These are phyloP conservation scores for Triticum dicoccoides DNA, from an alignment of 176 grass and related monocot species.

Conservation along the genomic window DNA sequence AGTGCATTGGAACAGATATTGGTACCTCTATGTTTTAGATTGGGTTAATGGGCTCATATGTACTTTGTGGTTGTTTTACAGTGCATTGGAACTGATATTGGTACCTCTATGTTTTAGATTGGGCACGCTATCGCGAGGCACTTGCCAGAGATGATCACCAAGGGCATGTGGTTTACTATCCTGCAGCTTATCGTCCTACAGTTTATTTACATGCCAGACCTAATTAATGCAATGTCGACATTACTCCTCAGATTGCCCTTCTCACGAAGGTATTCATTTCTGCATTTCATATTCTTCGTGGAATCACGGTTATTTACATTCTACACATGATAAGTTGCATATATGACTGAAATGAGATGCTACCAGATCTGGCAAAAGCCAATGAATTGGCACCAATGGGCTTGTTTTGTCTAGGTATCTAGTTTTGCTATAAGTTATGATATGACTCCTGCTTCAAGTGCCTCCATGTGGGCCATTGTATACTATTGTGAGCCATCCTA, in stretches of 20 bases:
- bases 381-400: neutral
- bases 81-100: conserved; percentile 6
- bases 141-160: conserved; percentile 66
- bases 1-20: conserved; percentile 3
- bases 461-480: neutral
- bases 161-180: conserved; percentile 58
- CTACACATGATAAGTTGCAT: neutral
- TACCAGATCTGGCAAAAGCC: neutral
- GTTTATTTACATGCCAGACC: conserved; percentile 90
- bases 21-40: conserved; percentile 53
- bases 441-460: neutral
- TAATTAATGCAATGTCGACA: conserved; percentile 69
- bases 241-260: conserved; percentile 80
- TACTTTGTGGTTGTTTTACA: neutral
- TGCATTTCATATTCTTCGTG: neutral
- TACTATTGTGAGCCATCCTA: neutral
- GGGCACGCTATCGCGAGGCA: conserved; percentile 83
- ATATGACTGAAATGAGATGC: conserved; percentile 2
- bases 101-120: conserved; percentile 53
- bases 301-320: neutral
- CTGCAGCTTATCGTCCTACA: conserved; percentile 73
- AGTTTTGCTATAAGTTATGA: neutral
- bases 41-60: neutral
- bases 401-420: conserved; percentile 18
- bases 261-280: conserved; percentile 69